phyloP scores from a whole-genome alignment of 352 stramenopile species.

The Phytophthora europaea region DNA sequence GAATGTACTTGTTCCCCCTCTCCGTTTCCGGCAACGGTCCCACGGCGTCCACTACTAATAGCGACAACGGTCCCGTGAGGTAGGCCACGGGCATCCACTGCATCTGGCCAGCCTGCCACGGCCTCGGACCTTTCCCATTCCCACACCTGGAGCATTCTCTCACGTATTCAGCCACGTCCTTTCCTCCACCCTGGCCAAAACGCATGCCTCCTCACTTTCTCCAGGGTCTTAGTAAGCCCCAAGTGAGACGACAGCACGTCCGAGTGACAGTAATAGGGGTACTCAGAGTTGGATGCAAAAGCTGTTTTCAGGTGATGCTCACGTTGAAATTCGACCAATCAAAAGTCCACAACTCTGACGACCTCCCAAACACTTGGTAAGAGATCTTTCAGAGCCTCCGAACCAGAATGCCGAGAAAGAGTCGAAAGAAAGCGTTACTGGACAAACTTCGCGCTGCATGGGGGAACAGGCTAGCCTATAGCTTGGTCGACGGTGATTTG shows the following conservation, averaged over 20 bases:
- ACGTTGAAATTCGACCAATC: no score
- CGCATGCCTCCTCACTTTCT: neutral
- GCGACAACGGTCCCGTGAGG: neutral
- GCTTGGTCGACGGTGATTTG: no score
- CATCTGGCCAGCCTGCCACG: slow-evolving; percentile 1
- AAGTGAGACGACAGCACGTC: slow-evolving; percentile 7
- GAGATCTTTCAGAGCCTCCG: no score
- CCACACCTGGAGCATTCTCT: neutral
- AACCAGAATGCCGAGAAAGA: no score
- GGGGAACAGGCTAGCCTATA: no score
- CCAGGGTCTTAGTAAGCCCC: slow-evolving; percentile 3
- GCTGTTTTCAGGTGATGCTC: no score
- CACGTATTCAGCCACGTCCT: neutral
- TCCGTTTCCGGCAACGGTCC: neutral
- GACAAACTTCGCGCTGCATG: no score
- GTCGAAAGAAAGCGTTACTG: no score
- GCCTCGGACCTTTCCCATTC: neutral
- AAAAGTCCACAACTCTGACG: no score
- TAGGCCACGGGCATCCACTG: slow-evolving; percentile 6
- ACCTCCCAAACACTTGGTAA: no score
- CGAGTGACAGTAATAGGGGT: slow-evolving; percentile 17
- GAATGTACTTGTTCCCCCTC: no score
- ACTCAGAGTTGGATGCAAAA: no score
- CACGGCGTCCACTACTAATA: neutral
- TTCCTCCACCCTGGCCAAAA: neutral